Base-by-base conservation (phyloP, 2,329 filamentous ascomycete species). In the Fusarium coffeatum region DNA sequence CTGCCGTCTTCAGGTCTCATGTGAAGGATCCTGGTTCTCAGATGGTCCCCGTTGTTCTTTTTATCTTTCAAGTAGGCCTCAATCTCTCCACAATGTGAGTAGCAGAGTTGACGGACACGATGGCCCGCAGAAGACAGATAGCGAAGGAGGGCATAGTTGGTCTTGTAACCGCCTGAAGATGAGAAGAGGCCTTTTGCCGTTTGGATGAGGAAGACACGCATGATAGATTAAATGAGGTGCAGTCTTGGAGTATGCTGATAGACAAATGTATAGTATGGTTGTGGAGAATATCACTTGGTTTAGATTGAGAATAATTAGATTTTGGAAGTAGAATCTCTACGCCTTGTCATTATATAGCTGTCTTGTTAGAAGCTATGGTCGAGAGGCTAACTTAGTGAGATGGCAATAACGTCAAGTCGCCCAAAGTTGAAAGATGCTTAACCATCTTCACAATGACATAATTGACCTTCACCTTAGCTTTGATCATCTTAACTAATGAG, bases 11-110 rank as follows among this genome's bases (percentile, higher is more conserved):
- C 13, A 1, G 6, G 18, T 13, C 10, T 30, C 4, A 46, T 28
- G 1, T 55, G 30, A 1, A 59, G 10, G 0, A 6, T 0, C 10
- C n/a, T 32, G 0, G 20, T 46, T 2, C 1, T 1, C 0, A 20
- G 9, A 6, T 3, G 5, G 0, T 8, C 9, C 0, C 11, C 4
- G 6, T 10, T 40, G 3, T 2, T 8, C 5, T 8, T 2, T 13
- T 16, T 28, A 12, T 7, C 5, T 5, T 30, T n/a, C n/a, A 30
- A 13, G 4, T 46, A 55, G 7, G 1, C 40, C 2, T 56, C 49
- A 1, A 46, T 34, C 8, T 59, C 56, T 5, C 30, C 40, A 6
- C 6, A n/a, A 4, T 46, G 25, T 1, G 50, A 55, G 18, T 59
- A 59, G 28, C 40, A 59, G 6, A 55, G 40, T 23, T 59, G 56